phyloP scores from a whole-genome alignment of 768 basidiomycete species.

The Fomitopsis pulvina region DNA sequence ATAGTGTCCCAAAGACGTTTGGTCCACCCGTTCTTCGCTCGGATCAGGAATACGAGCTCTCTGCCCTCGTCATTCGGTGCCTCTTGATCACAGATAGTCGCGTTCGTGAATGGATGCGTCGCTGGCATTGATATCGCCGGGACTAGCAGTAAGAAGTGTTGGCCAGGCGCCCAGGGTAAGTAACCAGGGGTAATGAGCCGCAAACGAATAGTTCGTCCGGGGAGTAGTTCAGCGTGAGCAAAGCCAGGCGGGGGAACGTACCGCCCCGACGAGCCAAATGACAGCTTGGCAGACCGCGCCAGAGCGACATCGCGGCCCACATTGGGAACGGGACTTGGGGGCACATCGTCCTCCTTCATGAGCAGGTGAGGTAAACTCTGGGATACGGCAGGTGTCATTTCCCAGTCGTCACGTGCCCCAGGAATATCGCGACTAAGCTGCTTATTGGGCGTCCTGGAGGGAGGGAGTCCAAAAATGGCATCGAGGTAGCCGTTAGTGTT shows the following conservation, averaged over 20 bases:
- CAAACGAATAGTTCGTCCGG: conserved; percentile 66
- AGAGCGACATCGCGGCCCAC: conserved; percentile 1
- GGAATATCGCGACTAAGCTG: background rate
- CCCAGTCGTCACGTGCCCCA: background rate
- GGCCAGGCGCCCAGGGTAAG: conserved; percentile 69
- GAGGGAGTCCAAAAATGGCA: conserved; percentile 1
- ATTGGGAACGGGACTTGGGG: background rate
- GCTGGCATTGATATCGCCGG: conserved; percentile 56
- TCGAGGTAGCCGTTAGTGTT: conserved; percentile 52
- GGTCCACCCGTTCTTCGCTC: conserved; percentile 67
- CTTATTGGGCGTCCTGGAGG: conserved; percentile 4
- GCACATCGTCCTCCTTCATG: background rate
- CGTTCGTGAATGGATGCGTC: conserved; percentile 71
- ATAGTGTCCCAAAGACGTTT: conserved; percentile 56
- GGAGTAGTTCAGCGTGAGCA: conserved; percentile 60
- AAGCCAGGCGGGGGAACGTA: conserved; percentile 59
- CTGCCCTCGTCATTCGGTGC: conserved; percentile 39
- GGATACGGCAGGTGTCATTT: background rate
- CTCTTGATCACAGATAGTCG: conserved; percentile 48
- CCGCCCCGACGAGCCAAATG: conserved; percentile 6
- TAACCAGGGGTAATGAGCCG: conserved; percentile 50
- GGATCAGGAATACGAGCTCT: conserved; percentile 59
- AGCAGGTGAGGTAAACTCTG: background rate
- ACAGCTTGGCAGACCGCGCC: conserved; percentile 7
- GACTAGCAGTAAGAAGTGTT: conserved; percentile 65